Base-by-base conservation (phyloP, 441 rosid species). In the Hura crepitans region DNA sequence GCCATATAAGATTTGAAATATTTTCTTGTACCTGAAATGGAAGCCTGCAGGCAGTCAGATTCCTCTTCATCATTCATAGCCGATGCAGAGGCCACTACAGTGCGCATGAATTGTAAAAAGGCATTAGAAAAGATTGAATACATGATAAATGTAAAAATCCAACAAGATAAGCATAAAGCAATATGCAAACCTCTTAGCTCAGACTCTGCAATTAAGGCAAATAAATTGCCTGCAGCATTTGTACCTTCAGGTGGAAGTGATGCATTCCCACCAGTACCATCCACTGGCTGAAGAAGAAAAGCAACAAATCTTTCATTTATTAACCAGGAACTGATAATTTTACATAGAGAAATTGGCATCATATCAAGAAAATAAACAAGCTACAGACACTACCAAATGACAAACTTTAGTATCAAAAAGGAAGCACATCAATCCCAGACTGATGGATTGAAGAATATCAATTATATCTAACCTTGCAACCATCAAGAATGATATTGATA, bases 201-300 rank as follows among this genome's bases (percentile, higher is more conserved):
- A 73, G 93, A 85, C 75, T 88, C 97, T 65, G 80, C 85, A 75
- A 95, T 95, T 78, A 87, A 75, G 60, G 89, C 69, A 84, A 95
- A 95, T 73, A 95, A 82, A 74, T 70, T 82, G 75, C 95, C 92
- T 22, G 96, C 93, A 75, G 95, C 96, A 75, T 78, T 81, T 74
- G 82, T 82, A 73, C 97, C 99, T 70, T 90, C 99, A 27, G 82
- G 85, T 76, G 97, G 98, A 80, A 95, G 86, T 74, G 81, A 74
- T 66, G 81, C 69, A 70, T 81, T 85, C 60, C 84, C 87, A 64
- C 82, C 86, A 53, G 74, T 77, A 77, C 80, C 81, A 83, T 86
- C 86, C 82, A 80, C 69, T 17, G 90, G 84, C 98, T 93, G 81
- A 72, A 72, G 78, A 86, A 62, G 67, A 84, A 74, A 61, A 46